Base-by-base conservation (phyloP, 2,329 filamentous ascomycete species). In the Cordyceps javanica region DNA sequence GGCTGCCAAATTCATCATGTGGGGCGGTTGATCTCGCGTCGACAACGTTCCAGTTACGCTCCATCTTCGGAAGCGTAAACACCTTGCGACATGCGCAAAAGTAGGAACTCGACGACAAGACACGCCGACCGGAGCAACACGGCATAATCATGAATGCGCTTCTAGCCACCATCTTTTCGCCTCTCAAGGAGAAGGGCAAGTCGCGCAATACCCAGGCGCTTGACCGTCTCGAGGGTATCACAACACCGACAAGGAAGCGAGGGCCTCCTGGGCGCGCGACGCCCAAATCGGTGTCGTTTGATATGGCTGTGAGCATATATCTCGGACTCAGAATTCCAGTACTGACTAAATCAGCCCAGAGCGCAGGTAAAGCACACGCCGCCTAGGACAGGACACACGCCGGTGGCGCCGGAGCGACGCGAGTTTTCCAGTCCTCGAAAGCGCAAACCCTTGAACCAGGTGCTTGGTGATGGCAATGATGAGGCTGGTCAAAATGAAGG, bases 251-350 rank as follows among this genome's bases (percentile, higher is more conserved):
- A 23, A 48, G 34, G 48, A 50, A 44, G n/a, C 56, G 56, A 23
- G 34, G 14, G 21, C 19, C 52, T 3, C 23, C 28, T 14, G 3
- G 23, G 39, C 55, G 38, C 19, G 7, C n/a, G n/a, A 14, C 36
- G 41, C 41, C 34, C 13, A 58, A 58, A 34, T 52, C 56, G 19
- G 56, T 58, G n/a, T 38, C 49, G 8, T 58, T 58, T 45, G 50
- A 58, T 21, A 54, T 58, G 56, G 54, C 56, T 44, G 56, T 58
- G n/a, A 32, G 56, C 8, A 19, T 34, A 14, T 30, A 4, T 23
- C 5, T 7, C 7, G 16, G 14, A 3, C 13, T 50, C 44, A 28
- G 16, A 6, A 10, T 21, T 16, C 14, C 11, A 16, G 13, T 49
- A 21, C 28, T 50, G 5, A 48, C 28, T 34, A 25, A 7, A 11